Base-by-base conservation (phyloP, 495 filamentous ascomycete species). In the Aspergillus panamensis region DNA sequence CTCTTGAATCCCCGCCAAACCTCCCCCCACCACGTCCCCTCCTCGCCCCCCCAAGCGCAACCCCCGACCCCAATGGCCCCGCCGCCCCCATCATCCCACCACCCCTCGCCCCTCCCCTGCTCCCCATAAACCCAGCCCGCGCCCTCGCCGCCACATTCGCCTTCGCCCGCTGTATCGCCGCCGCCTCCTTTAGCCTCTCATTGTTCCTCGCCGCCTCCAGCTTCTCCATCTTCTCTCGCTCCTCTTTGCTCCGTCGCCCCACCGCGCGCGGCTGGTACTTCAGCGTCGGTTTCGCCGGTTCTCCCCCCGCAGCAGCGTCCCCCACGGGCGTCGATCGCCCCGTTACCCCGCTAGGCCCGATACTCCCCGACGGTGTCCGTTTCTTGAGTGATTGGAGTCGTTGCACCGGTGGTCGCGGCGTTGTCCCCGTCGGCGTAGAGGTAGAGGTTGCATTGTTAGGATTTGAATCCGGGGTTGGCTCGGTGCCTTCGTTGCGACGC, bases 241-340 rank as follows among this genome's bases (percentile, higher is more conserved):
- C 80, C 55, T 80, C 77, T 59, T 82, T 78, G 60, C 73, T 79
- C 45, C 78, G 78, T 8, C 80, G 80, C 4, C 62, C 63, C 5
- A 74, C 69, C 0, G 71, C 68, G 42, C 74, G 77, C 5, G 80
- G 80, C 58, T 76, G 69, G 50, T 76, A 78, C 54, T 82, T 83
- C 31, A 82, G 57, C 3, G 66, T 67, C 1, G 76, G 74, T 55
- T 76, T 57, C 3, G 39, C 13, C 0, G 55, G 47, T 25, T 57
- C 53, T 1, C 64, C 47, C 13, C 59, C 47, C 5, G n/a, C n/a
- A n/a, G n/a, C 39, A 2, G 51, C 19, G 16, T 25, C 33, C 12
- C 33, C 35, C 3, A 35, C 5, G 2, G 58, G 47, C 9, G 42
- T 17, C 42, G 42, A 16, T 16, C 42, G 42, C 4, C 6, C 47